Percentiles rank a stretch among this genome's conserved stretches.
phyloP scores from a whole-genome alignment of 2,329 filamentous ascomycete genomes.

The Aspergillus latus region DNA sequence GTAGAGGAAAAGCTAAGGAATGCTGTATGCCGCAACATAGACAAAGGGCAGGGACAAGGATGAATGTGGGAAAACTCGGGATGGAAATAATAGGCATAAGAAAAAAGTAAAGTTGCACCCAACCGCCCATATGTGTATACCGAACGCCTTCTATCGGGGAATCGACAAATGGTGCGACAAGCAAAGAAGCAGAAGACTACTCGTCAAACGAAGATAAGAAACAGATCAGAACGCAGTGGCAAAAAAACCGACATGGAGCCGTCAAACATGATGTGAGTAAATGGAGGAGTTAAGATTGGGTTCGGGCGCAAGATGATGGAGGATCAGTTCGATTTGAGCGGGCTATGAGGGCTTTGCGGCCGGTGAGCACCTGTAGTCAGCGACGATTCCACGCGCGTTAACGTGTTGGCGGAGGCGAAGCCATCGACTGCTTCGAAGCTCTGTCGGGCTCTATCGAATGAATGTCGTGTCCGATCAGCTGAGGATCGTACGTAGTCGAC shows the following conservation, averaged over 20 bases:
- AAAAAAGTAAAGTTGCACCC: slow-evolving; percentile 30
- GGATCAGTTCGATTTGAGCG: slow-evolving; percentile 36
- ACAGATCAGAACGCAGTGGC: slow-evolving; percentile 24
- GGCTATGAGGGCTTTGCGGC: slow-evolving; percentile 34
- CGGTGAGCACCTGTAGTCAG: slow-evolving; percentile 27
- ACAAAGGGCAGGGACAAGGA: slow-evolving; percentile 4
- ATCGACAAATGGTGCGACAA: slow-evolving; percentile 30
- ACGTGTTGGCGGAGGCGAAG: slow-evolving; percentile 83
- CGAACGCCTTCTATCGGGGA: slow-evolving; percentile 44
- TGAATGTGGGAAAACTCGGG: background rate
- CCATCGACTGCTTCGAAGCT: slow-evolving; percentile 87
- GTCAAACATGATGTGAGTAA: slow-evolving; percentile 24
- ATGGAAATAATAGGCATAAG: slow-evolving; percentile 16
- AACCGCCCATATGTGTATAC: slow-evolving; percentile 36
- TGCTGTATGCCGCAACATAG: slow-evolving; percentile 15
- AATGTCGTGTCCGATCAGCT: slow-evolving; percentile 82
- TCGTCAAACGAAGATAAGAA: slow-evolving; percentile 30
- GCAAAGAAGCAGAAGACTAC: slow-evolving; percentile 23
- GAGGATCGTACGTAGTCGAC: slow-evolving; percentile 64
- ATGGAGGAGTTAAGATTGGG: slow-evolving; percentile 27
- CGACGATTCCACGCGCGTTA: slow-evolving; percentile 79
- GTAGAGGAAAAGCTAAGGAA: slow-evolving; percentile 11
- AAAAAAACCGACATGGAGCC: slow-evolving; percentile 21
- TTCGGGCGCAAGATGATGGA: slow-evolving; percentile 33
- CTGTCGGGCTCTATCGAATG: slow-evolving; percentile 79